A percentile compares a stretch with the other conserved stretches of the same genome.
Conservation (phyloP, 129 eudicot species). For the Arctium minus region DNA sequence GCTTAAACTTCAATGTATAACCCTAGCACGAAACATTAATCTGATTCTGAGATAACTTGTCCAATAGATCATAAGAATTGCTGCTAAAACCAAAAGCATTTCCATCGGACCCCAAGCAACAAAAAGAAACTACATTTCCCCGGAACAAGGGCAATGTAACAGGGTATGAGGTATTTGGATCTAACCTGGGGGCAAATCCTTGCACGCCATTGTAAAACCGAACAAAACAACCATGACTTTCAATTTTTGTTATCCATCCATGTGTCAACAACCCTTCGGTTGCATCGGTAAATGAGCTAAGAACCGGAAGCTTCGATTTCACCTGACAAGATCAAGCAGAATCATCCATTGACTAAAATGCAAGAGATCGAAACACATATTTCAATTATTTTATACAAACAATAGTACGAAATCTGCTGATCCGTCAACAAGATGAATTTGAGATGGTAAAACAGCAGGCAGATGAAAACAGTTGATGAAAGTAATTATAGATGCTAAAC, state of each 20-base stretch:
- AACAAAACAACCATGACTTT: slow-evolving; percentile 91
- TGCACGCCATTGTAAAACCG: slow-evolving; percentile 92
- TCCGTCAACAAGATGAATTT: neutral
- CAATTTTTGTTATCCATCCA: slow-evolving; percentile 97
- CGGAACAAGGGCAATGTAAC: neutral
- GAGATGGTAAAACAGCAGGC: neutral
- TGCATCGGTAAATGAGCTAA: slow-evolving; percentile 87
- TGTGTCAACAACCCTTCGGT: slow-evolving; percentile 83
- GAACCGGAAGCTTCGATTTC: slow-evolving; percentile 74
- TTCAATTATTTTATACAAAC: neutral
- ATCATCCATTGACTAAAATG: neutral
- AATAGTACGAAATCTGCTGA: neutral
- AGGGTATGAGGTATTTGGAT: slow-evolving; percentile 3
- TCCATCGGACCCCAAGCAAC: neutral
- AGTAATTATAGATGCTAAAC: neutral
- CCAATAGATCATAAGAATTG: neutral
- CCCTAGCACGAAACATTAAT: neutral
- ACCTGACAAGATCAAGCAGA: slow-evolving; percentile 47
- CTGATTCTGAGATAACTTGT: neutral
- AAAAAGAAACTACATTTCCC: neutral
- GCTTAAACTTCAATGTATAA: neutral
- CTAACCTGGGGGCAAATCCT: slow-evolving; percentile 91
- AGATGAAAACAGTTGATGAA: neutral
- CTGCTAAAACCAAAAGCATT: slow-evolving; percentile 4
- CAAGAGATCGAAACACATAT: neutral